Evolutionary conservation across 2,329 filamentous ascomycete genomes (phyloP), one percentile per base, ranked within the genome.

Genomic region (Aspergillus sp.): DNA sequence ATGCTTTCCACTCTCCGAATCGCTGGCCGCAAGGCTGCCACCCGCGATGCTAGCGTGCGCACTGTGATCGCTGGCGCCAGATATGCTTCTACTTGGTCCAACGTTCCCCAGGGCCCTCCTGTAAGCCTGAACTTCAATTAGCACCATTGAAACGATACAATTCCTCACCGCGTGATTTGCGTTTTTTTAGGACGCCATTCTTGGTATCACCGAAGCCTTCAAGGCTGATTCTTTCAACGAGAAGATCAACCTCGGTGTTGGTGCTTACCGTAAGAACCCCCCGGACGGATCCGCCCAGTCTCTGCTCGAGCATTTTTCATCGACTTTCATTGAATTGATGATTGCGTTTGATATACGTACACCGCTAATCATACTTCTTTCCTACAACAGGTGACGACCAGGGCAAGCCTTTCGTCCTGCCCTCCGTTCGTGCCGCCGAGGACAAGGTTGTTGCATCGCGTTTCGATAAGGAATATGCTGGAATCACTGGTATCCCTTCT

Each of bases 201-300:
- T 80, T 61, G 79, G 80, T 71, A 80, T 99, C 80, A 98, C 95
- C 63, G 95, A 99, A 82, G 95, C 95, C 61, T 99, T 95, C 89
- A 99, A 98, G 85, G 93, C 93, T 78, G 95, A 99, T 77, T 85
- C 83, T 71, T 93, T 96, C 79, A 82, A 86, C 63, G 87, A 96
- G 82, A 99, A 98, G 87, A 98, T 99, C 84, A 98, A 98, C 83
- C 83, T 99, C 61, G 95, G 93, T 81, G 95, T 98, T 67, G 95
- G 95, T 72, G 95, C 95, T 73, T 99, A 99, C 86, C 92, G 95
- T 81, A 73, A 68, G 76, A 44, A 60, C 33, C 40, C 27, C 15
- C 33, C 27, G 27, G 9, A 30, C 9, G 27, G 8, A 34, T 42
- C 15, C 13, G 8, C 13, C 37, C 22, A 22, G 4, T 6, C 19